Evolutionary conservation across 2,329 filamentous ascomycete genomes (phyloP).

Genomic region (Periconia sp.): DNA sequence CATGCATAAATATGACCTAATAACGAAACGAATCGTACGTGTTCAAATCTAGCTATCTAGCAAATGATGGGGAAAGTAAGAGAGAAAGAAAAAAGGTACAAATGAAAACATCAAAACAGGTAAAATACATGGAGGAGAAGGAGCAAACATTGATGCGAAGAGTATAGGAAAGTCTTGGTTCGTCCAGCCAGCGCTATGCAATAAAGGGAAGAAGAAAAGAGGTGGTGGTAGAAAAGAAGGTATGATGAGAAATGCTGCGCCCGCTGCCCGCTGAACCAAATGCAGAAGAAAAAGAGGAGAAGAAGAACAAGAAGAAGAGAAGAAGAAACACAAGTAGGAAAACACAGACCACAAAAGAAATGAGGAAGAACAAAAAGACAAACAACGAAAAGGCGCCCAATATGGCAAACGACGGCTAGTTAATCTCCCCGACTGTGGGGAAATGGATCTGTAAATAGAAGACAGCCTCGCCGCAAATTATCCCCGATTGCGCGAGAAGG

Average conservation of each 20-base stretch:
- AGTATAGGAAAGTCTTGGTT: too few species aligned
- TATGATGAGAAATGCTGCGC: not conserved
- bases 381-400: not conserved
- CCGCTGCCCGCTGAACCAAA: not conserved
- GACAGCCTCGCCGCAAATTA: not conserved
- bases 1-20: too few species aligned
- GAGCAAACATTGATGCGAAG: too few species aligned
- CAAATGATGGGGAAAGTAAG: too few species aligned
- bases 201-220: not conserved
- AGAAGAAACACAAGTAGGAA: not conserved
- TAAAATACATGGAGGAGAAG: too few species aligned
- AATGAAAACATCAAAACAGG: too few species aligned
- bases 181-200: not conserved
- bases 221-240: not conserved
- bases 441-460: not conserved
- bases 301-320: not conserved
- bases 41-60: too few species aligned
- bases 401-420: too few species aligned
- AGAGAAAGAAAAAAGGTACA: too few species aligned
- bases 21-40: too few species aligned
- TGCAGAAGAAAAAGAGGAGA: not conserved
- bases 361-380: not conserved
- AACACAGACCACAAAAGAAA: not conserved
- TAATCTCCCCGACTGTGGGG: not conserved
- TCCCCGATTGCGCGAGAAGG: too few species aligned